phyloP scores from a whole-genome alignment of 805 yeast genomes.

The Candida ascalaphidarum region DNA sequence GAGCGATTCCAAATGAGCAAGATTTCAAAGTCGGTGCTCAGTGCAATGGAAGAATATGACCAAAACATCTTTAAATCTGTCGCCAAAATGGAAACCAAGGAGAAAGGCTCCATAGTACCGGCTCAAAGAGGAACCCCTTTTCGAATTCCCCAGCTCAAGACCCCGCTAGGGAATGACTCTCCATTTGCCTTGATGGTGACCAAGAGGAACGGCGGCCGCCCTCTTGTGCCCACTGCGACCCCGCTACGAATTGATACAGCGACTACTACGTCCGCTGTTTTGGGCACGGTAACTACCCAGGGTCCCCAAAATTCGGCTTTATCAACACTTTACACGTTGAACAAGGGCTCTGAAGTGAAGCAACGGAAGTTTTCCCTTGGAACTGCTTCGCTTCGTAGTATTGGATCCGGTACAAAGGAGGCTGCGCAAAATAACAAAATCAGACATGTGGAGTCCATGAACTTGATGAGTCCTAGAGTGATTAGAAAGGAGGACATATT shows the following conservation, averaged over 20 bases:
- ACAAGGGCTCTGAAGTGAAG: slow-evolving; percentile 19
- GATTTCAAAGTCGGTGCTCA: slow-evolving; percentile 35
- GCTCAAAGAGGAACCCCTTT: slow-evolving; percentile 1
- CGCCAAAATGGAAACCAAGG: slow-evolving; percentile 7
- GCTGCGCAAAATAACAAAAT: too few relatives aligned
- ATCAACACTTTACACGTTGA: slow-evolving; percentile 27
- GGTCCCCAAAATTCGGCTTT: slow-evolving; percentile 25
- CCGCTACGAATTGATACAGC: slow-evolving; percentile 16
- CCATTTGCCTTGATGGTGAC: too few relatives aligned
- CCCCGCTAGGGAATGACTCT: too few relatives aligned
- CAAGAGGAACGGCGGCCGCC: not conserved
- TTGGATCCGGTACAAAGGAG: too few relatives aligned
- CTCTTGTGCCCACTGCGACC: too few relatives aligned
- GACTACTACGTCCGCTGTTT: slow-evolving; percentile 24
- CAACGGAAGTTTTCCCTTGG: too few relatives aligned
- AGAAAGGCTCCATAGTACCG: slow-evolving; percentile 4
- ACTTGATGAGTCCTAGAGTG: too few relatives aligned
- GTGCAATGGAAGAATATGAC: slow-evolving; percentile 67
- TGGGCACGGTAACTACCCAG: slow-evolving; percentile 27
- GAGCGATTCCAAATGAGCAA: slow-evolving; percentile 40
- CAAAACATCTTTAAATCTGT: slow-evolving; percentile 38
- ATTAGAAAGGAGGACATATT: too few relatives aligned
- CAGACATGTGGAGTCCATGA: too few relatives aligned
- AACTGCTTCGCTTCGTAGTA: too few relatives aligned
- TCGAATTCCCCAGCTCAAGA: too few relatives aligned